Conservation (phyloP, 345 rosid genomes). For the Linum tenue region DNA sequence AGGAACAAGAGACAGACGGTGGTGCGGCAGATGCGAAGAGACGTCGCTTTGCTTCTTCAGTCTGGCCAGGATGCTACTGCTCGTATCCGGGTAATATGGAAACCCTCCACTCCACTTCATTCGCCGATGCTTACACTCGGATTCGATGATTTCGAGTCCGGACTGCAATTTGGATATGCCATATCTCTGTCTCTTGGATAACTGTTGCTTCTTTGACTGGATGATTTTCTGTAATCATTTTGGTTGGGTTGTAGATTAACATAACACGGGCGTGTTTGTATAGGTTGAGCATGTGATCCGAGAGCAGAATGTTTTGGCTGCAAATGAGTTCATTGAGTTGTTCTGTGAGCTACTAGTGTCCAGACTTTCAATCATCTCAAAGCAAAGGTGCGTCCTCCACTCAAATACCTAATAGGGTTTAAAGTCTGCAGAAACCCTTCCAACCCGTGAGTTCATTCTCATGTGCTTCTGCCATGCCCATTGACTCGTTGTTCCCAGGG, state of each 20-base stretch:
- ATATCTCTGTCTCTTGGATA: no score
- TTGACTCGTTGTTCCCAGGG: constrained; percentile 33
- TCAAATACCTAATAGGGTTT: no score
- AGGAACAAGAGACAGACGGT: constrained; percentile 82
- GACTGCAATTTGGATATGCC: no score
- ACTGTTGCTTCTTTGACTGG: no score
- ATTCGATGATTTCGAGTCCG: no score
- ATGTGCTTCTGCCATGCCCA: not conserved
- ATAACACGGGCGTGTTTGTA: constrained; percentile 17
- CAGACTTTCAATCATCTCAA: constrained; percentile 67
- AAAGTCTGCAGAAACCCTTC: no score
- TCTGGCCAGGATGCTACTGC: constrained; percentile 94
- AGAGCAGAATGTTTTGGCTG: constrained; percentile 81
- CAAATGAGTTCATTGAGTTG: constrained; percentile 86
- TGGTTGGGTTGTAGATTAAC: not conserved
- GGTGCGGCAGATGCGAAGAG: constrained; percentile 87
- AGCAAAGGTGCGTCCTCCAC: constrained; percentile 41
- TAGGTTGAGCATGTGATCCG: constrained; percentile 93
- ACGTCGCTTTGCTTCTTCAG: constrained; percentile 80
- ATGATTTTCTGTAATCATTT: no score
- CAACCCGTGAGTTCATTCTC: not conserved
- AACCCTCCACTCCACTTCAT: not conserved
- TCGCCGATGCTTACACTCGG: not conserved
- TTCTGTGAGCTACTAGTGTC: constrained; percentile 82
- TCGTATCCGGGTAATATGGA: constrained; percentile 61